phyloP scores from a whole-genome alignment of 352 stramenopile species.

The Pythium insidiosum region DNA sequence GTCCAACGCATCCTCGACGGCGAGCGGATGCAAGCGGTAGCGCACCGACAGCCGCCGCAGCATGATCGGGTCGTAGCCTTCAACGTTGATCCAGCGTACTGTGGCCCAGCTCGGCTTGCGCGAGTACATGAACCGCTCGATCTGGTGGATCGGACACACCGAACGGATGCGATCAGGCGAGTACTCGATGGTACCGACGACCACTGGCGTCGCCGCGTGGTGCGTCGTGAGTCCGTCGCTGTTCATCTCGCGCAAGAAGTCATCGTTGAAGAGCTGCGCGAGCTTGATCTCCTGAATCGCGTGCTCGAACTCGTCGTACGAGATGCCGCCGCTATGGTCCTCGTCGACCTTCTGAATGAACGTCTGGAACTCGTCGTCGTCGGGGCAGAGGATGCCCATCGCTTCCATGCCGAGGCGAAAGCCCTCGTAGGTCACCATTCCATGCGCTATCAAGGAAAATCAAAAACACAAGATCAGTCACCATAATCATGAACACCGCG shows the following conservation, averaged over 20 bases:
- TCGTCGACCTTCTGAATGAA: slow-evolving; percentile 79
- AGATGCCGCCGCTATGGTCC: slow-evolving; percentile 76
- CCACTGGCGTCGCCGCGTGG: slow-evolving; percentile 8
- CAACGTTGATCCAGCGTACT: slow-evolving; percentile 81
- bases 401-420: slow-evolving; percentile 62
- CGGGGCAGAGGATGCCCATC: slow-evolving; percentile 65
- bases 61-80: slow-evolving; percentile 49
- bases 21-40: slow-evolving; percentile 77
- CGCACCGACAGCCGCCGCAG: slow-evolving; percentile 71
- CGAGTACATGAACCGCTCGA: slow-evolving; percentile 85
- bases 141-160: slow-evolving; percentile 52
- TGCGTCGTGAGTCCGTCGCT: slow-evolving; percentile 12
- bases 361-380: slow-evolving; percentile 50
- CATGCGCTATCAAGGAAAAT: slow-evolving; percentile 5
- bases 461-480: no score
- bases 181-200: slow-evolving; percentile 71
- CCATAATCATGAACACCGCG: background rate
- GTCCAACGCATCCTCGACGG: slow-evolving; percentile 78
- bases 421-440: slow-evolving; percentile 65
- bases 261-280: slow-evolving; percentile 70
- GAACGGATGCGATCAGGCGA: slow-evolving; percentile 64
- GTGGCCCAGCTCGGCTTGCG: slow-evolving; percentile 58
- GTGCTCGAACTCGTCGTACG: slow-evolving; percentile 79
- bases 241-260: slow-evolving; percentile 34
- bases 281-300: slow-evolving; percentile 88